Base-by-base conservation (phyloP, 2,329 filamentous ascomycete species). In the Zymoseptoria tritici region DNA sequence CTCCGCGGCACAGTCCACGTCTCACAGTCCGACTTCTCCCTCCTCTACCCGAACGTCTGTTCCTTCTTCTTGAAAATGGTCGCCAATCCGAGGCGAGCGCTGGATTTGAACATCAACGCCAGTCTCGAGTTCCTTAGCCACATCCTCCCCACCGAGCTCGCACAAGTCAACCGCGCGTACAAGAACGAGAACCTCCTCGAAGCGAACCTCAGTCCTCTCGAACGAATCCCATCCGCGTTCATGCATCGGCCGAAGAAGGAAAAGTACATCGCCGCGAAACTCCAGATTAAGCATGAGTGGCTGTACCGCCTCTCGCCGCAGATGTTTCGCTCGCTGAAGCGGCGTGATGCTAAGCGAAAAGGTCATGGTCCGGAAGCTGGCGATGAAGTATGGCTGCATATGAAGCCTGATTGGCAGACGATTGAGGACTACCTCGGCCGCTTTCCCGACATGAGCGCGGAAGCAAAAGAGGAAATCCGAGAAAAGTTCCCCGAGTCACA, bases 11-110 rank as follows among this genome's bases (percentile, higher is more conserved):
- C 84, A 1, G 82, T 87, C 1, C 85, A 89, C 68, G 76, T 88
- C 29, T 83, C 81, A 4, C 85, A 88, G 69, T 85, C 82, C 1
- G 85, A 89, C 72, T 88, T 88, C 67, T 81, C 83, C 1, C 73
- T 88, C 1, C 73, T 89, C 19, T 89, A 88, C 66, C 83, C 81
- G 3, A 78, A 80, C 49, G 75, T 84, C 64, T 81, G 82, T 69
- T 81, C 82, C 1, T 69, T 84, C 8, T 73, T 87, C 13, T 76
- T 85, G 62, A 88, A 88, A 70, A 82, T 81, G 55, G 82, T 85
- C 13, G 81, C 85, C n/a, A 80, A 88, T 65, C 84, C 85, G 0
- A 74, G 80, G 54, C 78, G 85, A 57, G 85, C 85, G 2, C 79
- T 87, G 24, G 82, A 85, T 67, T 75, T 89, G 46, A 88, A 86